A percentile compares a stretch with the other conserved stretches of the same genome.
Conservation (phyloP, 192 early-diverging fungal genomes). For the Lunasporangiospora selenospora region DNA sequence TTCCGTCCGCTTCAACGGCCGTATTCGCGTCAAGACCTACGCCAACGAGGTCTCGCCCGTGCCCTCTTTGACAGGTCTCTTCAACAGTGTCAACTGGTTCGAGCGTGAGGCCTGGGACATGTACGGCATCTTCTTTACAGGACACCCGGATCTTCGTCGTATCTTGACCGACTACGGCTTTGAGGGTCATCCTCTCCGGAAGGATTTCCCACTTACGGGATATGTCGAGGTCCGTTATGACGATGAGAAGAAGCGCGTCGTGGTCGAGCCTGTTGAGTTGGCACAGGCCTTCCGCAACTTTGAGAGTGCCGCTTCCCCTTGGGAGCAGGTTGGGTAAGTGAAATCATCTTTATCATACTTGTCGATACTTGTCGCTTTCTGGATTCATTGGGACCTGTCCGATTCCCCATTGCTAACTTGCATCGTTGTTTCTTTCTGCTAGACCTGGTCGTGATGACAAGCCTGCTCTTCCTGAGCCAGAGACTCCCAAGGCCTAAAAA, state of each 20-base stretch:
- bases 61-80: slow-evolving; percentile 83
- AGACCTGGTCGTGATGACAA: slow-evolving; percentile 50
- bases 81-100: slow-evolving; percentile 92
- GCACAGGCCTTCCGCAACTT: slow-evolving; percentile 96
- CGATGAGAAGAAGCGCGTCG: slow-evolving; percentile 97
- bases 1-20: slow-evolving; percentile 85
- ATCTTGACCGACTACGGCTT: slow-evolving; percentile 99
- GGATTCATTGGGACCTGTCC: too few relatives aligned
- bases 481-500: slow-evolving; percentile 45
- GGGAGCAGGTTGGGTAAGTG: slow-evolving; percentile 83
- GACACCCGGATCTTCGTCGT: slow-evolving; percentile 94
- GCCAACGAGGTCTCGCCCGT: slow-evolving; percentile 90
- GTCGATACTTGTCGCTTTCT: too few relatives aligned
- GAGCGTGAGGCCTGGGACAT: slow-evolving; percentile 99
- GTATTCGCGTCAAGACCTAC: slow-evolving; percentile 98
- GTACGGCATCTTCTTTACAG: slow-evolving; percentile 96
- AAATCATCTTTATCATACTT: too few relatives aligned
- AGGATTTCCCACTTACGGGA: slow-evolving; percentile 99
- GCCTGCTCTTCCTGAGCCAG: slow-evolving; percentile 44
- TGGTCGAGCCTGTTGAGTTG: slow-evolving; percentile 95
- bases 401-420: too few relatives aligned
- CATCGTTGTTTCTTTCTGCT: too few relatives aligned
- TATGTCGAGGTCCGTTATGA: slow-evolving; percentile 99
- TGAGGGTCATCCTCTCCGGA: slow-evolving; percentile 93
- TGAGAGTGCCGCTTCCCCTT: slow-evolving; percentile 91